These are phyloP conservation scores for Hansfordia pulvinata DNA, from an alignment of 2,329 filamentous ascomycete species.

Conservation along the genomic window DNA sequence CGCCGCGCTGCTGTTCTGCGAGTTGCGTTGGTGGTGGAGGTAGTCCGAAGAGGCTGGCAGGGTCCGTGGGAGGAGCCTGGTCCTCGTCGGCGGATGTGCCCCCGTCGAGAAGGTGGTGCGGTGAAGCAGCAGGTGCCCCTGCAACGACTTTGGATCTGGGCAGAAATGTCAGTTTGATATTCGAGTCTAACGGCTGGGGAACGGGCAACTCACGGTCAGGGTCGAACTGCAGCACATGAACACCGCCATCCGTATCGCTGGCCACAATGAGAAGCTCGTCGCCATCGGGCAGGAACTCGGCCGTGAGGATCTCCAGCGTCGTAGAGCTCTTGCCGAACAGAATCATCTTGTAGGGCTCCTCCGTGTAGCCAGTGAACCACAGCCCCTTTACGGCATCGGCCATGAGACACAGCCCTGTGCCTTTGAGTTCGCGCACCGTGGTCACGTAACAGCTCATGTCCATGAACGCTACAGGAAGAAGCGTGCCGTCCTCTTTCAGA, in stretches of 20 bases:
- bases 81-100: conserved; percentile 59
- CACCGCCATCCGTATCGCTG: conserved; percentile 69
- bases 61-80: conserved; percentile 62
- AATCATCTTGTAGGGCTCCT: conserved; percentile 93
- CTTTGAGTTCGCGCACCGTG: conserved; percentile 68
- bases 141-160: conserved; percentile 80
- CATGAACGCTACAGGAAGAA: conserved; percentile 91
- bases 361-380: conserved; percentile 92
- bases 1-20: conserved; percentile 11
- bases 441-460: conserved; percentile 93
- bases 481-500: conserved; percentile 84
- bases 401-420: conserved; percentile 75
- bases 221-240: conserved; percentile 87
- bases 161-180: conserved; percentile 11
- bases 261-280: conserved; percentile 72
- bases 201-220: conserved; percentile 60
- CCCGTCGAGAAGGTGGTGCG: conserved; percentile 80
- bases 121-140: conserved; percentile 76
- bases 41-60: conserved; percentile 25
- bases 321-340: conserved; percentile 80
- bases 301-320: conserved; percentile 63
- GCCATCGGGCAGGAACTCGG: conserved; percentile 80
- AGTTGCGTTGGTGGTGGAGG: conserved; percentile 9
- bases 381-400: conserved; percentile 86
- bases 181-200: conserved; percentile 1